A percentile compares a stretch with the other conserved stretches of the same genome.
phyloP scores from a whole-genome alignment of 2,329 filamentous ascomycete genomes.

The Phyllosticta citriasiana region DNA sequence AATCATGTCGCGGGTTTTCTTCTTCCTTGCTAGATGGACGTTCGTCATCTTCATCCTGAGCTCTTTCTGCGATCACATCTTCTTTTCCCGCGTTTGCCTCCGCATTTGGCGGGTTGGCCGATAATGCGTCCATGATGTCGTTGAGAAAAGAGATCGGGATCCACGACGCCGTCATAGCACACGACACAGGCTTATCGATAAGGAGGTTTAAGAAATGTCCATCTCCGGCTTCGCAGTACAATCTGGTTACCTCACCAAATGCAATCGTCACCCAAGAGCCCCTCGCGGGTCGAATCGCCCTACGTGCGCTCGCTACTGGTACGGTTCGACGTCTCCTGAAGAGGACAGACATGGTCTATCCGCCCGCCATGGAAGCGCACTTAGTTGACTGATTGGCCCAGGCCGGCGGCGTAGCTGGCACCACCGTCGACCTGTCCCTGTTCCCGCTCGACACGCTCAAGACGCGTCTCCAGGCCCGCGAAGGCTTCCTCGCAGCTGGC shows the following conservation, averaged over 20 bases:
- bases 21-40: background rate
- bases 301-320: constrained; percentile 39
- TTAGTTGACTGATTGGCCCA: constrained; percentile 20
- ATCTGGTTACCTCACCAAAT: constrained; percentile 2
- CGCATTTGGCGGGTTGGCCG: background rate
- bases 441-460: constrained; percentile 98
- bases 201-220: constrained; percentile 1
- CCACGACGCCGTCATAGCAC: background rate
- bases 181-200: constrained; percentile 4
- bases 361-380: background rate
- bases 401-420: constrained; percentile 85
- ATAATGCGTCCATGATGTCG: background rate
- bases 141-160: background rate
- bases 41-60: background rate
- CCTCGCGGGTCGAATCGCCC: constrained; percentile 35
- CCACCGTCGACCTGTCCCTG: constrained; percentile 91
- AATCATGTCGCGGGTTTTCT: background rate
- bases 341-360: background rate
- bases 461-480: constrained; percentile 80
- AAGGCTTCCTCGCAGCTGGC: constrained; percentile 69
- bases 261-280: constrained; percentile 3
- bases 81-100: background rate
- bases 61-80: background rate
- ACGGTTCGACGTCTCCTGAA: constrained; percentile 14
- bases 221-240: background rate